phyloP scores from a whole-genome alignment of 805 yeast genomes.

The Lipomyces oligophaga region DNA sequence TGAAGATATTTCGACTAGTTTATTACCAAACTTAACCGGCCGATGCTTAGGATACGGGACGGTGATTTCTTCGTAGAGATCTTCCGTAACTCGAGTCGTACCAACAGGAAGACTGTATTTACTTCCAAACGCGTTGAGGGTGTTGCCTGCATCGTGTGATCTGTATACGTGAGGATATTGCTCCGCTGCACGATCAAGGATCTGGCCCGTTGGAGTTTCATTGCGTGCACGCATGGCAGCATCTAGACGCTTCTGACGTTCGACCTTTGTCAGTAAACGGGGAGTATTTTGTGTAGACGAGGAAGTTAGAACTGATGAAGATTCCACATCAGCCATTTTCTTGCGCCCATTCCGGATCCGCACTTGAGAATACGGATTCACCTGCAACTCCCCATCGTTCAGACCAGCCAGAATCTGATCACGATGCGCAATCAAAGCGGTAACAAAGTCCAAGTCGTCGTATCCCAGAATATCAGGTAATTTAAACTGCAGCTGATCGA shows the following conservation, averaged over 20 bases:
- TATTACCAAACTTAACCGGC: slow-evolving; percentile 40
- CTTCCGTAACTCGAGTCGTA: slow-evolving; percentile 46
- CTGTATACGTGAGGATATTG: slow-evolving; percentile 86
- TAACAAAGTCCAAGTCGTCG: slow-evolving; percentile 77
- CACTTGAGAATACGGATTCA: too few relatives aligned
- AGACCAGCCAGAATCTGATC: slow-evolving; percentile 15
- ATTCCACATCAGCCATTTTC: neutral
- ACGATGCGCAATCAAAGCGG: slow-evolving; percentile 51
- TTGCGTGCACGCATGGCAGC: slow-evolving; percentile 30
- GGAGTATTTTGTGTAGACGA: neutral
- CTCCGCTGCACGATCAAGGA: slow-evolving; percentile 36
- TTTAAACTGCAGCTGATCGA: slow-evolving; percentile 57
- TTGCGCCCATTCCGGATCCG: neutral
- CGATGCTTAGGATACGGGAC: slow-evolving; percentile 70
- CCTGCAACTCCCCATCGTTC: too few relatives aligned
- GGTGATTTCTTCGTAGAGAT: slow-evolving; percentile 67
- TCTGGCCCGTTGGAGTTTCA: slow-evolving; percentile 16
- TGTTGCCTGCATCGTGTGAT: slow-evolving; percentile 61
- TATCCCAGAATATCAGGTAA: slow-evolving; percentile 80
- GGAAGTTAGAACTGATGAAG: neutral
- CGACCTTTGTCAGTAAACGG: slow-evolving; percentile 28
- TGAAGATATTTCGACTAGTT: slow-evolving; percentile 54
- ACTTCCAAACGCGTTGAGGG: slow-evolving; percentile 75
- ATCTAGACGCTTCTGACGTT: slow-evolving; percentile 29
- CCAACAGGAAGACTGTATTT: slow-evolving; percentile 78